These are phyloP conservation scores for Flaveria sonorensis DNA, from an alignment of 129 eudicot genomes.

Conservation along the genomic window DNA sequence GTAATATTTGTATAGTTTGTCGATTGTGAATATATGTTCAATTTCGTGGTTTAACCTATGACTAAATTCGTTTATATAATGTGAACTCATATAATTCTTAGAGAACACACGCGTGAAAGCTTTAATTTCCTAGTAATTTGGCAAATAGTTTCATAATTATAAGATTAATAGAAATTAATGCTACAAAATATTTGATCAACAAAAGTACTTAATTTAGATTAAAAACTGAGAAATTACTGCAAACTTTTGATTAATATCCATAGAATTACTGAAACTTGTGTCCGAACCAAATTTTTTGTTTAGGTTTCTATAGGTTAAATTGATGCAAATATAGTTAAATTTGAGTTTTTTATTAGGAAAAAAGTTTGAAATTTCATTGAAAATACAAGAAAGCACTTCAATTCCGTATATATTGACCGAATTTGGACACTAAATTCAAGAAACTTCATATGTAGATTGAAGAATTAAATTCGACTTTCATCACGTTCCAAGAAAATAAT, in stretches of 20 bases:
- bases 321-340: background rate
- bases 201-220: background rate
- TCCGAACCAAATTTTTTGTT: background rate
- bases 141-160: background rate
- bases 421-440: background rate
- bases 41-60: slow-evolving; percentile 17
- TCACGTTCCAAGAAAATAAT: too few relatives aligned
- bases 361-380: background rate
- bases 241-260: background rate
- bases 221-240: background rate
- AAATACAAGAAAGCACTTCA: too few relatives aligned
- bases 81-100: background rate
- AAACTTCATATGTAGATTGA: background rate
- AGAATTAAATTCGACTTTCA: background rate
- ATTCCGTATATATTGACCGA: too few relatives aligned
- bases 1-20: slow-evolving; percentile 28
- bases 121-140: background rate
- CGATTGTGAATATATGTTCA: slow-evolving; percentile 10
- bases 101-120: background rate
- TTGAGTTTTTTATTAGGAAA: background rate
- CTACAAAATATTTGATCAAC: background rate
- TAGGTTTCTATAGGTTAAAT: background rate
- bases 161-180: background rate
- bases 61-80: slow-evolving; percentile 10
- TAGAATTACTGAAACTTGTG: background rate